Conservation (phyloP, 2,329 filamentous ascomycete genomes). For the Exophiala aquamarina region DNA sequence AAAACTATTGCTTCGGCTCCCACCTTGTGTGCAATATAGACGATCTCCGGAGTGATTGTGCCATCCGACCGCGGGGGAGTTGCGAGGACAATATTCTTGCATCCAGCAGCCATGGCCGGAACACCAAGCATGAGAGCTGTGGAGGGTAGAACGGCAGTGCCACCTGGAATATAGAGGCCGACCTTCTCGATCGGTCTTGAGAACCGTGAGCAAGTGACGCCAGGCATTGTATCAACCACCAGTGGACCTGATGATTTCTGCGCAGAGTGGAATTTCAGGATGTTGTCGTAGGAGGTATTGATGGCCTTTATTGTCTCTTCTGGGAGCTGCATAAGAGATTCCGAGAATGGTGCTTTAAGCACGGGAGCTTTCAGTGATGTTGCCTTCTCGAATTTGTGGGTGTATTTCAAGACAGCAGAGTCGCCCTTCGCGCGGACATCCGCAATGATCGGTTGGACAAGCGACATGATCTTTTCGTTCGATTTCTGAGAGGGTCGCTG, state of each 20-base stretch:
- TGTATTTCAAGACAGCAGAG: constrained; percentile 84
- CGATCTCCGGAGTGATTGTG: constrained; percentile 90
- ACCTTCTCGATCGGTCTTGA: constrained; percentile 89
- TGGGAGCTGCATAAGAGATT: constrained; percentile 79
- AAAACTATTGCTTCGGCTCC: constrained; percentile 94
- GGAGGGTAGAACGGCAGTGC: constrained; percentile 93
- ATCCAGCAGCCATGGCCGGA: constrained; percentile 94
- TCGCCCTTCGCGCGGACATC: constrained; percentile 83
- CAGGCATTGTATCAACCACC: constrained; percentile 94
- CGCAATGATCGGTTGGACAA: constrained; percentile 88
- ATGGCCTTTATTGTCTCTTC: constrained; percentile 88
- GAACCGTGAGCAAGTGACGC: constrained; percentile 92
- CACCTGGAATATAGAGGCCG: constrained; percentile 93
- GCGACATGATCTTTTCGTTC: constrained; percentile 87
- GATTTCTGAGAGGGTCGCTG: constrained; percentile 92
- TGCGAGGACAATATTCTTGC: constrained; percentile 89
- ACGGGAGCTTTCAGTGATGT: constrained; percentile 87
- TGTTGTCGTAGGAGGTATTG: constrained; percentile 91
- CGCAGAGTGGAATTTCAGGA: constrained; percentile 87
- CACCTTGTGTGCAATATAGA: constrained; percentile 95
- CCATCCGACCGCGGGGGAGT: constrained; percentile 88
- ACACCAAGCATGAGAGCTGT: constrained; percentile 98
- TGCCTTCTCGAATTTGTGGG: constrained; percentile 97
- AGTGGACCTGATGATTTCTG: constrained; percentile 83
- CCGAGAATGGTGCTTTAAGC: constrained; percentile 82